Conservation (phyloP, 371 early-diverging fungal species). For the Coemansia sp. region DNA sequence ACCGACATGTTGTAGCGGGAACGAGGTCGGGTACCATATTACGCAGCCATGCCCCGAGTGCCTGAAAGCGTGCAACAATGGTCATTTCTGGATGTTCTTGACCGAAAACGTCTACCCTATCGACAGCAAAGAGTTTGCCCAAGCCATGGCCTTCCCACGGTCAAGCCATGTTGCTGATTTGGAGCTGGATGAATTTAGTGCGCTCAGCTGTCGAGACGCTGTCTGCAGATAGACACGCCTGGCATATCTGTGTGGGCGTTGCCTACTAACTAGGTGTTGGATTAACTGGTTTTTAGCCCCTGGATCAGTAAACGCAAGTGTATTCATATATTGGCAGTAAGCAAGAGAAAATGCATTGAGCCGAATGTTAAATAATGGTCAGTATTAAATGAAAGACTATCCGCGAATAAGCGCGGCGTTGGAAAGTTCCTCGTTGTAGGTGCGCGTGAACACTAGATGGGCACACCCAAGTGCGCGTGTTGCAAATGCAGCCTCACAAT, state of each 20-base stretch:
- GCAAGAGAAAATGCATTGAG: neutral
- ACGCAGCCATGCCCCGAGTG: constrained; percentile 93
- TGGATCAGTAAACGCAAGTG: constrained; percentile 1
- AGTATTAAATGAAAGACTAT: neutral
- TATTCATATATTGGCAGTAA: neutral
- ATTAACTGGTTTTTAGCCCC: neutral
- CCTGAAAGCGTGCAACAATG: constrained; percentile 90
- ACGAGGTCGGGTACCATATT: constrained; percentile 94
- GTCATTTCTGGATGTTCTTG: constrained; percentile 98
- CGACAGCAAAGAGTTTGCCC: constrained; percentile 27
- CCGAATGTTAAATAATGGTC: neutral
- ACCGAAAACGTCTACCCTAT: constrained; percentile 68
- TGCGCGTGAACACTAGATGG: constrained; percentile 53
- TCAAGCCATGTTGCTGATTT: constrained; percentile 24
- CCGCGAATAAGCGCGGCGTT: neutral
- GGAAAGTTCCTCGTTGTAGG: constrained; percentile 14
- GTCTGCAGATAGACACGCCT: constrained; percentile 25
- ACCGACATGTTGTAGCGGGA: constrained; percentile 62
- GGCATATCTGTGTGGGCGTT: too few species aligned
- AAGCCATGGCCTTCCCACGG: constrained; percentile 7
- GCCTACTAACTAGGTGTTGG: too few species aligned
- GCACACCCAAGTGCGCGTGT: constrained; percentile 56
- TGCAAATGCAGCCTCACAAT: constrained; percentile 68
- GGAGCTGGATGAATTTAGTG: constrained; percentile 33
- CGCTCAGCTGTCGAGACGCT: constrained; percentile 21